Percentiles rank a stretch among this genome's conserved stretches.
These are phyloP conservation scores for Penicillium bialowiezense DNA, from an alignment of 495 filamentous ascomycete genomes.

Conservation along the genomic window DNA sequence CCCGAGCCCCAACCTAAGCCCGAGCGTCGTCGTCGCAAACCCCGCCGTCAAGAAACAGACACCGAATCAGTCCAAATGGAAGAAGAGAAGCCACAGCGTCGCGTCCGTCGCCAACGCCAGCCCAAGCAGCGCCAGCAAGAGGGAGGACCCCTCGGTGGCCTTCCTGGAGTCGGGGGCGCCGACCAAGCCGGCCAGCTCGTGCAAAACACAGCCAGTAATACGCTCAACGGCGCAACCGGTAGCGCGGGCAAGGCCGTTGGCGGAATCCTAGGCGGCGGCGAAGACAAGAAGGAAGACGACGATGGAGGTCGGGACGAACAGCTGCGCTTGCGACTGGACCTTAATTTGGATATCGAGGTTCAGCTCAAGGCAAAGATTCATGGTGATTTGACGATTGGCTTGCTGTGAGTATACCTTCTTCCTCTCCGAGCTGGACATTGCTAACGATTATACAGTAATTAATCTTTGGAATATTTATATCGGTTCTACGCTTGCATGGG, in stretches of 20 bases:
- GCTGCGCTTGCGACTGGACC: conserved; percentile 71
- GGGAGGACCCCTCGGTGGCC: conserved; percentile 47
- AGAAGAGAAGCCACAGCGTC: conserved; percentile 33
- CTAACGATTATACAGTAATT: conserved; percentile 20
- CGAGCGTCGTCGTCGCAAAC: conserved; percentile 26
- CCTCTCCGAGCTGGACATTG: neutral
- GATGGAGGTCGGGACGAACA: conserved; percentile 63
- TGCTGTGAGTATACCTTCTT: conserved; percentile 64
- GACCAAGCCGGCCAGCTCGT: conserved; percentile 56
- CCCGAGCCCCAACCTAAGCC: conserved; percentile 27
- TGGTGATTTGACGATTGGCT: conserved; percentile 79
- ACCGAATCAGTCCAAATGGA: conserved; percentile 42
- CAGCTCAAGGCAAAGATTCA: conserved; percentile 90
- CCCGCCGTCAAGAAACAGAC: conserved; percentile 29
- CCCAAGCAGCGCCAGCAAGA: conserved; percentile 31
- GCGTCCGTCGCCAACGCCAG: conserved; percentile 30
- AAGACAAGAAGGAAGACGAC: conserved; percentile 37
- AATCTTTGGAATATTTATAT: conserved; percentile 11
- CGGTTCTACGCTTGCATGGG: conserved; percentile 2
- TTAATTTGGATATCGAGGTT: conserved; percentile 87
- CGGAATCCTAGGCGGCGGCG: conserved; percentile 38
- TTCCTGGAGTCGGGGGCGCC: conserved; percentile 57
- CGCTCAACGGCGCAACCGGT: conserved; percentile 54
- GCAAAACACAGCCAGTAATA: conserved; percentile 62
- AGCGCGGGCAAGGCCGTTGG: conserved; percentile 59